These are phyloP conservation scores for Diplodia seriata DNA, from an alignment of 2,329 filamentous ascomycete species.

Conservation along the genomic window DNA sequence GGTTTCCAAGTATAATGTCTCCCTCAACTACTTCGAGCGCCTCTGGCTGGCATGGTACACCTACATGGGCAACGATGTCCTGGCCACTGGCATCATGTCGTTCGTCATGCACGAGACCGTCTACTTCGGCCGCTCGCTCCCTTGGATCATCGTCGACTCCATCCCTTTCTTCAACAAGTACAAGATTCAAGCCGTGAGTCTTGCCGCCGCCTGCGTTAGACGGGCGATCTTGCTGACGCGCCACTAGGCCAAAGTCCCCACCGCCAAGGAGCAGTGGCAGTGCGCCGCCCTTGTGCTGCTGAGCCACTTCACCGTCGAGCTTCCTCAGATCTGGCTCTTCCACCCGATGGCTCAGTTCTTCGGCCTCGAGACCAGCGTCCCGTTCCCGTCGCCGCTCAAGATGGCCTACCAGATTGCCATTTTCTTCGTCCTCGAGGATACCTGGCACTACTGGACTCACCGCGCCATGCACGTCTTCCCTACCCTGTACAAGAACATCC, in stretches of 20 bases:
- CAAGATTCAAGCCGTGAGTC: slow-evolving; percentile 86
- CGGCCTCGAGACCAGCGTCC: slow-evolving; percentile 85
- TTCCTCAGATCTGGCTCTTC: slow-evolving; percentile 99
- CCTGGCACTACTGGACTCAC: slow-evolving; percentile 99
- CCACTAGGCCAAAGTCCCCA: slow-evolving; percentile 79
- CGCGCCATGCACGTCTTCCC: slow-evolving; percentile 91
- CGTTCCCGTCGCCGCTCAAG: slow-evolving; percentile 83
- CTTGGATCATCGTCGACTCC: slow-evolving; percentile 90
- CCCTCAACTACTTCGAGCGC: slow-evolving; percentile 84
- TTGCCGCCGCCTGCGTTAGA: background rate
- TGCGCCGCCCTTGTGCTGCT: slow-evolving; percentile 92
- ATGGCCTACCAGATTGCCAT: slow-evolving; percentile 91
- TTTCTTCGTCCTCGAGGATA: slow-evolving; percentile 94
- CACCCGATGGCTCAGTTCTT: slow-evolving; percentile 94
- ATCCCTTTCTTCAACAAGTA: slow-evolving; percentile 89
- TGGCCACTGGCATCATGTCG: slow-evolving; percentile 97
- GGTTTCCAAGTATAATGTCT: slow-evolving; percentile 76
- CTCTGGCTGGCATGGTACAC: slow-evolving; percentile 97
- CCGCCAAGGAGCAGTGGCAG: slow-evolving; percentile 90
- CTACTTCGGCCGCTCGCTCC: slow-evolving; percentile 90
- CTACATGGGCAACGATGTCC: slow-evolving; percentile 96
- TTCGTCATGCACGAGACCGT: slow-evolving; percentile 93
- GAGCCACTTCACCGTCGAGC: slow-evolving; percentile 95
- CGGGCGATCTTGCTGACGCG: slow-evolving; percentile 24
- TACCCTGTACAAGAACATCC: slow-evolving; percentile 86